Conservation (phyloP, 2,329 filamentous ascomycete genomes). For the Hypomyces perniciosus region DNA sequence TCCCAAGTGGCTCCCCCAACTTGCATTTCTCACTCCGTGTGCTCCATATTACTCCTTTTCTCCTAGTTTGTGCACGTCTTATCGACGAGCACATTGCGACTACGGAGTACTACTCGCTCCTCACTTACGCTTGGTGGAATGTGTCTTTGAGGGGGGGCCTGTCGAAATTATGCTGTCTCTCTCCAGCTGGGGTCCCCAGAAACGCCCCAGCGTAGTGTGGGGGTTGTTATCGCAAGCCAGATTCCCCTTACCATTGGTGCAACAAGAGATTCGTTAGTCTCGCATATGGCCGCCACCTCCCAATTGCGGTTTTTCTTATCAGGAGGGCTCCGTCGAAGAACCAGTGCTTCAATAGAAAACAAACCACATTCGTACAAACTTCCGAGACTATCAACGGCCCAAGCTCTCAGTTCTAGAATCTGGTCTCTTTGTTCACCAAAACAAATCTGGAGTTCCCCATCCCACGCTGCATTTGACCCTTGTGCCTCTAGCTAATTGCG, state of each 20-base stretch:
- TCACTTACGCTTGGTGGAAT: constrained; percentile 9
- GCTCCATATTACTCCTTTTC: neutral
- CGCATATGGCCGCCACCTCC: constrained; percentile 5
- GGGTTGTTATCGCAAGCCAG: constrained; percentile 12
- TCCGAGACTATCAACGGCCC: neutral
- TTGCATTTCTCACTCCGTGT: constrained; percentile 3
- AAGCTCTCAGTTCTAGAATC: neutral
- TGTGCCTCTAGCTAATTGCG: constrained; percentile 20
- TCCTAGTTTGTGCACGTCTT: too few relatives aligned
- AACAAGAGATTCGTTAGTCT: constrained; percentile 7
- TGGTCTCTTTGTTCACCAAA: too few relatives aligned
- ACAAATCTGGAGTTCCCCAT: neutral
- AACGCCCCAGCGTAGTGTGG: constrained; percentile 13
- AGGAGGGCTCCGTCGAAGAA: neutral
- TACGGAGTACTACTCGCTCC: constrained; percentile 1
- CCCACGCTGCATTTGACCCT: neutral
- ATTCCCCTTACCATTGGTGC: constrained; percentile 11
- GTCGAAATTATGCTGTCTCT: constrained; percentile 5
- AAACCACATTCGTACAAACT: constrained; percentile 1
- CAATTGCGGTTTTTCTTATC: constrained; percentile 10
- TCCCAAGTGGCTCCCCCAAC: neutral
- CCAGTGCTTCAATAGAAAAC: constrained; percentile 5
- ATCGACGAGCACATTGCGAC: neutral
- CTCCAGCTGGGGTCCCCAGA: constrained; percentile 14
- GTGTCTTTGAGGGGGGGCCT: constrained; percentile 1